A percentile compares a stretch with the other conserved stretches of the same genome.
phyloP scores from a whole-genome alignment of 768 basidiomycete genomes.

The Austroboletus eburneus region DNA sequence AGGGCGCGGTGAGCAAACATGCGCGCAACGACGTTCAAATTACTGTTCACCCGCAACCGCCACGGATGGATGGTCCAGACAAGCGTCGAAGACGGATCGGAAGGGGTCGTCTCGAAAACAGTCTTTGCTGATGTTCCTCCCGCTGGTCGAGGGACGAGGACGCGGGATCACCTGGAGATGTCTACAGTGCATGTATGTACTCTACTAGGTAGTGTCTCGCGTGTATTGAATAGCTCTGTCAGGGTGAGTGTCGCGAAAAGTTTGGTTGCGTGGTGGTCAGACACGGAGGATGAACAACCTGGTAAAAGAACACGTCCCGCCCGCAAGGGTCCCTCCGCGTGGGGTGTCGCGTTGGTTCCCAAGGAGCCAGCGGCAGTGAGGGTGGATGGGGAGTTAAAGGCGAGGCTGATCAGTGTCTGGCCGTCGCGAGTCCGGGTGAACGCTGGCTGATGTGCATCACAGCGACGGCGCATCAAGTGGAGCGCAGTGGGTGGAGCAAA shows the following conservation, averaged over 20 bases:
- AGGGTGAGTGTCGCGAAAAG: not conserved
- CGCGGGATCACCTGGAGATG: slow-evolving; percentile 90
- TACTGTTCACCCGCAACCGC: slow-evolving; percentile 57
- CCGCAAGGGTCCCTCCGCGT: slow-evolving; percentile 34
- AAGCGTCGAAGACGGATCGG: slow-evolving; percentile 70
- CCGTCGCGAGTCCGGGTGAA: too few species aligned
- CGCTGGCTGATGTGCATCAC: too few species aligned
- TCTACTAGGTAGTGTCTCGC: slow-evolving; percentile 11
- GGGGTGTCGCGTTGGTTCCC: slow-evolving; percentile 29
- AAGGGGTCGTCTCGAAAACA: slow-evolving; percentile 74
- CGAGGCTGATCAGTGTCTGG: too few species aligned
- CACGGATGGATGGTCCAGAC: slow-evolving; percentile 83
- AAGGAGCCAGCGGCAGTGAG: slow-evolving; percentile 44
- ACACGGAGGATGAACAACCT: slow-evolving; percentile 77
- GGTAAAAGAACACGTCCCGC: slow-evolving; percentile 84
- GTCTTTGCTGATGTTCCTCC: slow-evolving; percentile 88
- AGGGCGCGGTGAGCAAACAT: slow-evolving; percentile 8
- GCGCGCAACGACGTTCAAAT: slow-evolving; percentile 71
- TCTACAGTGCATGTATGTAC: slow-evolving; percentile 40
- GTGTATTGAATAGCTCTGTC: too few species aligned
- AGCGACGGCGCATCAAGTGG: too few species aligned
- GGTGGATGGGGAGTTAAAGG: slow-evolving; percentile 79
- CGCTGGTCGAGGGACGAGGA: slow-evolving; percentile 86
- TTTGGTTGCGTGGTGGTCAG: slow-evolving; percentile 8
- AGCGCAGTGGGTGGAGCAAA: too few species aligned